Base-by-base conservation (phyloP, 2,329 filamentous ascomycete genomes). In the Penicillium sp. region DNA sequence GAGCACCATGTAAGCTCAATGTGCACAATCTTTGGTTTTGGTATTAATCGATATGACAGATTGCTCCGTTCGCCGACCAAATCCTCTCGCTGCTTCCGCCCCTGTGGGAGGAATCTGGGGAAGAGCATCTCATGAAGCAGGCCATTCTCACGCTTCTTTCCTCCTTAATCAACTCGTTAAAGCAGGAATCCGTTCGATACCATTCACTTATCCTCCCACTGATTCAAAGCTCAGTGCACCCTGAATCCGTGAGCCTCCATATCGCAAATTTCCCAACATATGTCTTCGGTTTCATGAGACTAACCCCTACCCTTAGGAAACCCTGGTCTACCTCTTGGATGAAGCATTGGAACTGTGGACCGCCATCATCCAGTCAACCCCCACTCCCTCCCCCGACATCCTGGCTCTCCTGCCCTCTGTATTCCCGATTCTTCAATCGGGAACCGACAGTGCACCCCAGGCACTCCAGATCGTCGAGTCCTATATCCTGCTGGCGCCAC, bases 71-170 rank as follows among this genome's bases (percentile, higher is more conserved):
- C 50, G 87, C 88, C 4, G 88, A 95, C 59, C 81, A 85, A 49
- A 86, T 98, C 50, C 85, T 98, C 67, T 76, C 80, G 1, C 79
- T 89, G 10, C 76, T 97, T 6, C 90, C 91, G 0, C 77, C 77
- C 3, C 76, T 97, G 0, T 98, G 93, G 93, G 84, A 87, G 50
- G 81, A 84, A 42, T 89, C 87, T 2, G 88, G 85, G 0, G 86
- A 95, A 50, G 87, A 93, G 61, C 88, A 89, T 69, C 81, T 97
- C 67, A 86, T 96, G 76, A 97, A 97, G 68, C 90, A 96, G 69
- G 84, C 89, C 1, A 89, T 97, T 42, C 78, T 97, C 47, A 87
- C 86, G 2, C 85, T 97, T 31, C 81, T 97, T 42, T 78, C 87
- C 1, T 85, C 89, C 2, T 76, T 98, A 11, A 87, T 95, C n/a